Base-by-base conservation (phyloP, 768 basidiomycete genomes). In the Kwoniella newhampshirensis region DNA sequence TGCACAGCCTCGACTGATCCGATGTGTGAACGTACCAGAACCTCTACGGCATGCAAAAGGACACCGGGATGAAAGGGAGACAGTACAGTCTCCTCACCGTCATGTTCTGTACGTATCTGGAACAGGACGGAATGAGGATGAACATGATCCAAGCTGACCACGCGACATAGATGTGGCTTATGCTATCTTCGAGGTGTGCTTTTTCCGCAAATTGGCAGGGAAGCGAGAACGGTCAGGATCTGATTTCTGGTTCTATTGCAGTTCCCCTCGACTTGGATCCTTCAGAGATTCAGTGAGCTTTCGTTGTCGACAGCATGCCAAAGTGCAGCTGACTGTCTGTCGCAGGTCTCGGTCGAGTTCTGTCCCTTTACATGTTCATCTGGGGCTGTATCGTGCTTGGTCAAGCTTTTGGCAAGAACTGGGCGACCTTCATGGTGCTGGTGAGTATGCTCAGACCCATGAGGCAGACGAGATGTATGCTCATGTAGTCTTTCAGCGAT, bases 71-170 rank as follows among this genome's bases (percentile, higher is more conserved):
- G 61, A 44, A 48, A 13, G 64, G 64, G 13, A 35, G 55, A 12
- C 64, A 68, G 49, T 68, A 66, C 55, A 61, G 59, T 36, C 28
- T 60, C 13, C 32, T 70, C 47, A 61, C 56, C n/a, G 62, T 58
- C 32, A 43, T 65, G n/a, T 66, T 56, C 51, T 63, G 50, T 52
- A 35, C 47, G 59, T 59, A n/a, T n/a, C n/a, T n/a, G n/a, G n/a
- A n/a, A n/a, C 18, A 12, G n/a, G n/a, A n/a, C n/a, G n/a, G n/a
- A 6, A 6, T 50, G 11, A n/a, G 1, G 1, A 6, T 17, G 17
- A 17, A 15, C 48, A 7, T n/a, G 9, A n/a, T 20, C 8, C 27
- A 9, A 3, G n/a, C 35, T 3, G 7, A 25, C 11, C 28, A n/a
- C 26, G 8, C 13, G n/a, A n/a, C 18, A 17, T 26, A 53, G 26